phyloP scores from a whole-genome alignment of 148 eudicot species.

The Diospyros lotus region DNA sequence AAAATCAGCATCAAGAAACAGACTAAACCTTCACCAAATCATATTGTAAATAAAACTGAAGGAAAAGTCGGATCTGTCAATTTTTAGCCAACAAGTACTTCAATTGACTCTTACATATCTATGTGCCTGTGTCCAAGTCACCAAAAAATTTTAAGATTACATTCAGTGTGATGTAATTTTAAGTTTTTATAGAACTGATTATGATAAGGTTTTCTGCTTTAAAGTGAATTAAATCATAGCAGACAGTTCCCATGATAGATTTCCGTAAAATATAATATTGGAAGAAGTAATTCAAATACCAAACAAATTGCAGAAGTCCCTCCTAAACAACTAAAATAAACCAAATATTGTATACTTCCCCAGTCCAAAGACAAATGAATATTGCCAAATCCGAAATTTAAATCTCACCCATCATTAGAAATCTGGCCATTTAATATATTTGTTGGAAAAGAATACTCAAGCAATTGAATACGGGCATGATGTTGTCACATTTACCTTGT shows the following conservation, averaged over 20 bases:
- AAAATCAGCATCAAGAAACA: no score
- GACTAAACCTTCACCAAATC: no score
- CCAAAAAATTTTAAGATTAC: not conserved
- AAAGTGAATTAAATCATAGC: not conserved
- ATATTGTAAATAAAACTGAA: not conserved
- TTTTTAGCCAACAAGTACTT: not conserved
- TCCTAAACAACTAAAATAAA: not conserved
- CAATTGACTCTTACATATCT: not conserved
- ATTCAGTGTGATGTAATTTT: not conserved
- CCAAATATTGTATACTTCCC: not conserved
- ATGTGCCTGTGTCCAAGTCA: no score
- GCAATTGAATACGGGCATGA: slow-evolving; percentile 1
- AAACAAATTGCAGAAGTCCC: not conserved
- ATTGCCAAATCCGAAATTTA: slow-evolving; percentile 4
- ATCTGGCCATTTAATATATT: not conserved
- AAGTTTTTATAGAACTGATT: not conserved
- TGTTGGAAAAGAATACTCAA: slow-evolving; percentile 2
- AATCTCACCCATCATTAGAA: not conserved
- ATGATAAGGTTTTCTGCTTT: not conserved
- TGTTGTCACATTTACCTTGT: slow-evolving; percentile 48
- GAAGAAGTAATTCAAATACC: not conserved
- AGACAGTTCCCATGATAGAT: not conserved
- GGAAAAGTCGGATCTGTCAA: slow-evolving; percentile 2
- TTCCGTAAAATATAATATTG: not conserved
- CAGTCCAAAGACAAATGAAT: not conserved